Percentiles rank a stretch among this genome's conserved stretches.
These are phyloP conservation scores for Lactarius pseudohatsudake DNA, from an alignment of 768 basidiomycete species.

Conservation along the genomic window DNA sequence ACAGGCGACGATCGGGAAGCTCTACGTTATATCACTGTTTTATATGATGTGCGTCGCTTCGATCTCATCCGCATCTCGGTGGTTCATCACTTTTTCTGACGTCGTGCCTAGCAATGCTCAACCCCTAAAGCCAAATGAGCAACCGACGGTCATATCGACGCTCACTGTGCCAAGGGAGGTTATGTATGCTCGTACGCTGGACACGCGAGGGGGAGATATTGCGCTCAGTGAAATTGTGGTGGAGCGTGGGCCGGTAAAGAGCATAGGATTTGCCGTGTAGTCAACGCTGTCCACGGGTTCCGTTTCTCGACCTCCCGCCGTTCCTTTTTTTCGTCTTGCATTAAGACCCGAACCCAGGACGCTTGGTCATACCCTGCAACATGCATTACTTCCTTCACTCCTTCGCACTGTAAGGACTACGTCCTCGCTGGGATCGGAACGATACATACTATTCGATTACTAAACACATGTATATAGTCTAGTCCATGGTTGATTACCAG, in stretches of 20 bases:
- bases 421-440: too few relatives aligned
- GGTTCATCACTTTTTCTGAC: not conserved
- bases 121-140: not conserved
- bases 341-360: not conserved
- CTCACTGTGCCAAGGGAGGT: constrained; percentile 11
- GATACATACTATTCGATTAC: too few relatives aligned
- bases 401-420: not conserved
- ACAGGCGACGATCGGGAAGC: constrained; percentile 16
- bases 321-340: not conserved
- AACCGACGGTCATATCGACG: not conserved
- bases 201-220: not conserved
- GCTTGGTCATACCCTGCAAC: not conserved
- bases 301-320: not conserved
- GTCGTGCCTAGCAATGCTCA: not conserved
- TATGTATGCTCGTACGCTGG: not conserved
- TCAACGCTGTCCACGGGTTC: not conserved
- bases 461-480: too few relatives aligned
- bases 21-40: constrained; percentile 21
- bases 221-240: not conserved
- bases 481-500: too few relatives aligned
- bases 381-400: not conserved
- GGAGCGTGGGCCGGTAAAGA: not conserved
- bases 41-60: constrained; percentile 12
- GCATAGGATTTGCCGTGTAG: not conserved
- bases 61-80: not conserved